Evolutionary conservation across 2,329 filamentous ascomycete species (phyloP), one percentile per base, ranked within the genome.

Genomic region (Xylariaceae sp.): DNA sequence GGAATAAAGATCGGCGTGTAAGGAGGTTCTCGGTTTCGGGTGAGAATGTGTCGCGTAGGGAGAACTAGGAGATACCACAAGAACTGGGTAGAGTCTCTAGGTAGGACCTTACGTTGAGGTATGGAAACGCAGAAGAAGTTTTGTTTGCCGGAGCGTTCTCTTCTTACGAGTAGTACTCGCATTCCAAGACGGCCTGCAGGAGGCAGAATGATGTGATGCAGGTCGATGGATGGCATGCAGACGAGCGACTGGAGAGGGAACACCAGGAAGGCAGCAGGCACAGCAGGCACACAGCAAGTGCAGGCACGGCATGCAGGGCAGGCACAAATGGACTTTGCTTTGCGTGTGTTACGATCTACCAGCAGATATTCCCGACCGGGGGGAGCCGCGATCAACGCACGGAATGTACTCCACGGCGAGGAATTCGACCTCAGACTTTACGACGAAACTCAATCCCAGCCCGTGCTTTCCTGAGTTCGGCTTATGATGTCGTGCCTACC

Each of bases 311-410:
- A n/a, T n/a, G n/a, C n/a, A n/a, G 42, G 39, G 35, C 42, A 53
- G 7, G n/a, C 15, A 51, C 47, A 17, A 52, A 45, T n/a, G 42
- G 11, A 30, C 23, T 30, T 5, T 30, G 5, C 23, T 30, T 15
- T 45, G 5, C 11, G 42, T 45, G 42, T 45, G n/a, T 45, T 13
- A 45, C 42, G 18, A 34, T 47, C 6, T 42, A 42, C 23, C 23
- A 30, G 23, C 23, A 30, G 13, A 48, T 49, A 48, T 5, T 23
- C 51, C 48, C 39, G 7, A n/a, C 10, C 10, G 23, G 42, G 39
- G 53, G 59, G 51, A 54, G 51, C 50, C 23, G 50, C 56, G 37
- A 53, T 39, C n/a, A n/a, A 18, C 34, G 15, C 9, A 55, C 49
- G 53, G 35, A 47, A 49, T n/a, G n/a, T 9, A 39, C 9, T 3